phyloP scores from a whole-genome alignment of 164 flowering plant genomes.

The Sedum album region DNA sequence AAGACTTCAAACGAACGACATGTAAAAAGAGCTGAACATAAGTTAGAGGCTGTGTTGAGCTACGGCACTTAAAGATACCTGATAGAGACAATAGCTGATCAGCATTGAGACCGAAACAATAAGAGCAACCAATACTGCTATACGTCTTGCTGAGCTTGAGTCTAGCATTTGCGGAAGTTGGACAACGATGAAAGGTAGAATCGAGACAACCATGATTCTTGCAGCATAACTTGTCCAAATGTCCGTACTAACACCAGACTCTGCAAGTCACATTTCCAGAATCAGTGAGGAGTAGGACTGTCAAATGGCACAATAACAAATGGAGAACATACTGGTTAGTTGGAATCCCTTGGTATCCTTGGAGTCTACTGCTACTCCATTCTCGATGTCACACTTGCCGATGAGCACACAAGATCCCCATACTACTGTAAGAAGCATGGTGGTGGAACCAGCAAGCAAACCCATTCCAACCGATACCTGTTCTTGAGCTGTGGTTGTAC shows the following conservation, averaged over 20 bases:
- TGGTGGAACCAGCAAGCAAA: conserved; percentile 86
- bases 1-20: neutral
- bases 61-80: conserved; percentile 32
- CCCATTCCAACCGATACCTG: conserved; percentile 97
- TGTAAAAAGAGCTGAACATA: neutral
- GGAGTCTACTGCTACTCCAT: conserved; percentile 38
- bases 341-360: conserved; percentile 25
- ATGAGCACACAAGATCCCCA: conserved; percentile 88
- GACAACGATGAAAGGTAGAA: conserved; percentile 78
- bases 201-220: conserved; percentile 74
- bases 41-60: neutral
- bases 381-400: conserved; percentile 64
- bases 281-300: neutral
- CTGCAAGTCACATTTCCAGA: conserved; percentile 25
- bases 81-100: conserved; percentile 72
- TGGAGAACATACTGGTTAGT: conserved; percentile 36
- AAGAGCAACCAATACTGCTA: conserved; percentile 59
- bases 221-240: conserved; percentile 76
- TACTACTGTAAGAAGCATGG: conserved; percentile 66
- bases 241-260: conserved; percentile 72
- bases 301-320: conserved; percentile 24
- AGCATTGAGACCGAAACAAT: conserved; percentile 46
- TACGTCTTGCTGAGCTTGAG: conserved; percentile 51
- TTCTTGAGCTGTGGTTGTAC: conserved; percentile 45
- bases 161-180: conserved; percentile 56